Base-by-base conservation (phyloP, 1,284 basidiomycete species). In the Rhodotorula sp. region DNA sequence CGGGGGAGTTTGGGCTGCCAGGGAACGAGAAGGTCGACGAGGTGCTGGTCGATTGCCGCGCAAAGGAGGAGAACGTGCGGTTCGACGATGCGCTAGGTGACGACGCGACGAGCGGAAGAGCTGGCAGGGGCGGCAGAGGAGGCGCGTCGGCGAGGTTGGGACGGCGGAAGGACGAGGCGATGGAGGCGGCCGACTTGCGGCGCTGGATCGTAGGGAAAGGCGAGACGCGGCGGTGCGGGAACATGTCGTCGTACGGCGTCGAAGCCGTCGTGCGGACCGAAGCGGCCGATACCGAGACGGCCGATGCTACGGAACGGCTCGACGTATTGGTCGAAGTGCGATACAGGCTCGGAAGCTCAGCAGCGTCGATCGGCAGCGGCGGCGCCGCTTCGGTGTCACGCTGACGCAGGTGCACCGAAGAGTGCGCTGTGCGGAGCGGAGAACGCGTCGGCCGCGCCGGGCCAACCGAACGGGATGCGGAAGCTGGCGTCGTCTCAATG, bases 121-220 rank as follows among this genome's bases (percentile, higher is more conserved):
- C n/a, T 25, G 60, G 64, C 7, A 45, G 62, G 23, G 64, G 50
- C 14, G 72, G 72, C 1, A 66, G 49, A 3, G 65, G 61, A n/a
- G 68, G 58, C 5, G 64, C 41, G 45, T 66, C 44, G 19, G 56
- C 42, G 7, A 48, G 19, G n/a, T n/a, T 46, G 41, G 56, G 9
- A 2, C 55, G 49, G 25, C 57, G 61, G 34, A 55, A 21, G 27
- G 55, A 13, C 34, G 57, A 58, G 4, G 41, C 56, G 12, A 64
- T 16, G 7, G 57, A 52, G 5, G 45, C 46, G 27, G 57, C 23
- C 45, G 61, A 58, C 59, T 70, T 65, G n/a, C 57, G 55, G 34
- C 68, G 34, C 21, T n/a, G 46, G 46, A 72, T 59, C 3, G 66
- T 65, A 44, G 72, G 72, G 66, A 73, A 73, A 0, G 72, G 72